Conservation (phyloP, 2,329 filamentous ascomycete species). For the Zasmidium citrigriseum region DNA sequence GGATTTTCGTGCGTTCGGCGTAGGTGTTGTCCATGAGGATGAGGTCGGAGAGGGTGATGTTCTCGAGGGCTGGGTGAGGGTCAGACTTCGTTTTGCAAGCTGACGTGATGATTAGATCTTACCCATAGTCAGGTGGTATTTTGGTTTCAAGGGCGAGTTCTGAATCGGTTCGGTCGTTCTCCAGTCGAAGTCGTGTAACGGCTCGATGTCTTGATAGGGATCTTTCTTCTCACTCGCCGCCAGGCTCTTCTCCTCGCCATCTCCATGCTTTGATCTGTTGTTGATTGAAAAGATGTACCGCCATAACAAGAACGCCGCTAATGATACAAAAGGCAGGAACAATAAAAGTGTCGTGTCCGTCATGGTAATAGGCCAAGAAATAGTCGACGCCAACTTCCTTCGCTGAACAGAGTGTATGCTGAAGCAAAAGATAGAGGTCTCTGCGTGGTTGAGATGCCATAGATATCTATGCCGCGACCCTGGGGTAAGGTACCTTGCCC, state of each 20-base stretch:
- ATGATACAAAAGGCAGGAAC: not conserved
- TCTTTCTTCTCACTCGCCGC: slow-evolving; percentile 20
- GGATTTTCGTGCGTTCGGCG: slow-evolving; percentile 51
- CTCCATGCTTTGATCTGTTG: not conserved
- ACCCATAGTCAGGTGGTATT: slow-evolving; percentile 67
- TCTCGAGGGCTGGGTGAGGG: slow-evolving; percentile 53
- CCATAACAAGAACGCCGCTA: not conserved
- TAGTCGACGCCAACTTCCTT: too few species aligned
- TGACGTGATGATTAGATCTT: slow-evolving; percentile 16
- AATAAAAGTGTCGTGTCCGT: not conserved
- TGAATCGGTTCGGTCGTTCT: slow-evolving; percentile 53
- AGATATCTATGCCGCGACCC: not conserved
- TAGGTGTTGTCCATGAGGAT: slow-evolving; percentile 63
- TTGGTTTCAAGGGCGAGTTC: slow-evolving; percentile 60
- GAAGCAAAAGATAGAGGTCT: not conserved
- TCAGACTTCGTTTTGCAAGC: not conserved
- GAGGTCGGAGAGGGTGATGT: slow-evolving; percentile 54
- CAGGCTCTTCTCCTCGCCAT: not conserved
- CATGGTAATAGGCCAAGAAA: too few species aligned
- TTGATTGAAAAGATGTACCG: not conserved
- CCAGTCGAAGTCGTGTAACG: slow-evolving; percentile 55
- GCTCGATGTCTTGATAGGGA: slow-evolving; percentile 45
- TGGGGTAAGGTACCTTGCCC: not conserved
- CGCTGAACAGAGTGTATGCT: not conserved
- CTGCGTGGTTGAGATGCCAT: not conserved